Conservation (phyloP, 176 grass and related monocot species). For the Oryza longistaminata region DNA sequence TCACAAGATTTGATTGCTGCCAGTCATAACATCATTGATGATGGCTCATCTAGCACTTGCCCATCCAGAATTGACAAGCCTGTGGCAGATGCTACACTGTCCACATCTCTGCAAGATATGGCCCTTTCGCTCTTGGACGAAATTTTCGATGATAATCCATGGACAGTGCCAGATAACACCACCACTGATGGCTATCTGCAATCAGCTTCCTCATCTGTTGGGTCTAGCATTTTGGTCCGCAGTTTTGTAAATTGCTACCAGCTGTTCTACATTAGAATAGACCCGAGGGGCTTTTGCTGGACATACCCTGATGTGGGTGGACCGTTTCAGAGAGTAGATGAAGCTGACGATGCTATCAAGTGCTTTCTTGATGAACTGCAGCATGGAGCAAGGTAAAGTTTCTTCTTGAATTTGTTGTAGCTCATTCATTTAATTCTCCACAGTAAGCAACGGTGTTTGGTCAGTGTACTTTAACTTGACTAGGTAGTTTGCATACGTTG, state of each 20-base stretch:
- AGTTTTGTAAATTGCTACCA: not conserved
- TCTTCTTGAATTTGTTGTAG: not conserved
- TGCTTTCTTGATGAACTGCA: not conserved
- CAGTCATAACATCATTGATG: not conserved
- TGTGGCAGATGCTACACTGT: not conserved
- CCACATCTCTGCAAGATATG: no score
- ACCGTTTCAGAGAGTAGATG: not conserved
- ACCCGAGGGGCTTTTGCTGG: not conserved
- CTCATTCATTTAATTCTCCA: no score
- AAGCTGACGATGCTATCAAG: not conserved
- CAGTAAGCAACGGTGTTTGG: no score
- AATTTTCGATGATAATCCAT: not conserved
- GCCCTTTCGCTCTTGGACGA: no score
- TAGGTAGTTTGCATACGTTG: no score
- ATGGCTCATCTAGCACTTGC: not conserved
- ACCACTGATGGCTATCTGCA: not conserved
- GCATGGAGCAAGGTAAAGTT: not conserved
- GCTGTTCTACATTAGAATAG: conserved; percentile 1
- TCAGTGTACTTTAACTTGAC: no score
- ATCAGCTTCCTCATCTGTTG: not conserved
- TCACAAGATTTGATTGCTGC: not conserved
- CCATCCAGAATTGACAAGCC: not conserved
- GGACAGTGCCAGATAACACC: not conserved
- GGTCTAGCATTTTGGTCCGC: not conserved
- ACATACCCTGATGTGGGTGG: conserved; percentile 23